Percentiles rank a stretch among this genome's conserved stretches.
Conservation (phyloP, 179 eudicot genomes). For the Silene coronaria region DNA sequence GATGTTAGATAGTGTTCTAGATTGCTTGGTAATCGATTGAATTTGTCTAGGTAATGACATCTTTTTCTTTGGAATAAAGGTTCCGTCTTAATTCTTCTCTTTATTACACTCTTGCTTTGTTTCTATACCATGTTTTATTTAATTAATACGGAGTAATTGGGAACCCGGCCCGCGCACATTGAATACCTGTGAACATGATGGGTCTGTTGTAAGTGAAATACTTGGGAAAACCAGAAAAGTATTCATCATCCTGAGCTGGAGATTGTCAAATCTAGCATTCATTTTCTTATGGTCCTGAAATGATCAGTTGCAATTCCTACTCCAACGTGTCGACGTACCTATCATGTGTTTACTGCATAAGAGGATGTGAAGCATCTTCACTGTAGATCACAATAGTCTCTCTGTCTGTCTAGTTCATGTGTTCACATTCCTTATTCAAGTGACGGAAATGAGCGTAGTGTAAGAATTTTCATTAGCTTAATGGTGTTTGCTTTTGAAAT, state of each 20-base stretch:
- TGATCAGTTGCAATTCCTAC: background rate
- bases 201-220: slow-evolving; percentile 10
- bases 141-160: background rate
- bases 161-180: slow-evolving; percentile 6
- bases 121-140: background rate
- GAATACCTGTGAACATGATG: slow-evolving; percentile 9
- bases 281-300: slow-evolving; percentile 14
- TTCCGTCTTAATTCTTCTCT: background rate
- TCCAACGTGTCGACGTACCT: slow-evolving; percentile 11
- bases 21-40: background rate
- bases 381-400: background rate
- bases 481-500: background rate
- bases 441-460: background rate
- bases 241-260: slow-evolving; percentile 10
- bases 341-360: slow-evolving; percentile 10
- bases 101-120: background rate
- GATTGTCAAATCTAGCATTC: slow-evolving; percentile 15
- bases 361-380: slow-evolving; percentile 12
- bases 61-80: slow-evolving; percentile 4
- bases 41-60: slow-evolving; percentile 15
- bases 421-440: background rate
- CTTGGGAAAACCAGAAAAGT: slow-evolving; percentile 1
- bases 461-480: slow-evolving; percentile 2
- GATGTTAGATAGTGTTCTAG: slow-evolving; percentile 1
- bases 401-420: background rate